Base-by-base conservation (phyloP, 2,329 filamentous ascomycete species). In the Scedosporium apiospermum region DNA sequence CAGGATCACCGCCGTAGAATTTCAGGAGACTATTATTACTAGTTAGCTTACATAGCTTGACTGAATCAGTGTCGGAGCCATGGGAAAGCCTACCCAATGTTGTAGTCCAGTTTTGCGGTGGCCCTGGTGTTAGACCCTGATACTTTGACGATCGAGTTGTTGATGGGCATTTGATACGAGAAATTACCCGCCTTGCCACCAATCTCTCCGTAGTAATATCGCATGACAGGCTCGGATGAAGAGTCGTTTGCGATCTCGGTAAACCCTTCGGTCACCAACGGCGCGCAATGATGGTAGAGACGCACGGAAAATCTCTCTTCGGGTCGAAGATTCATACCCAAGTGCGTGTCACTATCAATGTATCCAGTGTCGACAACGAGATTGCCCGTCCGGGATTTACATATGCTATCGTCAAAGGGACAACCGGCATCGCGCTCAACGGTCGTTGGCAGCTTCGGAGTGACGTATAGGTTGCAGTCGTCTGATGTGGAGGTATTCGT, bases 311-410 rank as follows among this genome's bases (percentile, higher is more conserved):
- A 60, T 9, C 67, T 58, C 18, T 69, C 62, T 1, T 67, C n/a
- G 5, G 18, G 16, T 0, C 65, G 66, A 2, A 64, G 60, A 38
- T 69, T 70, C 7, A 70, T 59, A 0, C 68, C 69, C 2, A 70
- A 30, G 21, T 70, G 58, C 0, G 58, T 23, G 16, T 67, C 60
- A 12, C 64, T 67, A 23, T 68, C 59, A 3, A 71, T 41, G 57
- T 62, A 61, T 1, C 65, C 67, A 1, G 66, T 65, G 16, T 61
- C 26, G 62, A 58, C 27, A 12, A 65, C 63, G 6, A 6, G 42
- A 6, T 63, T 26, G 6, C 67, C 26, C 2, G 60, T 68, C 1
- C 18, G 6, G 4, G 60, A 42, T 1, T 44, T 16, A 55, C 68
- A 69, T 0, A 69, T 58, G 1, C 34, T 41, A 2, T 53, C 42